Conservation (phyloP, 805 yeast species). For the Wickerhamiella bombiphila region DNA sequence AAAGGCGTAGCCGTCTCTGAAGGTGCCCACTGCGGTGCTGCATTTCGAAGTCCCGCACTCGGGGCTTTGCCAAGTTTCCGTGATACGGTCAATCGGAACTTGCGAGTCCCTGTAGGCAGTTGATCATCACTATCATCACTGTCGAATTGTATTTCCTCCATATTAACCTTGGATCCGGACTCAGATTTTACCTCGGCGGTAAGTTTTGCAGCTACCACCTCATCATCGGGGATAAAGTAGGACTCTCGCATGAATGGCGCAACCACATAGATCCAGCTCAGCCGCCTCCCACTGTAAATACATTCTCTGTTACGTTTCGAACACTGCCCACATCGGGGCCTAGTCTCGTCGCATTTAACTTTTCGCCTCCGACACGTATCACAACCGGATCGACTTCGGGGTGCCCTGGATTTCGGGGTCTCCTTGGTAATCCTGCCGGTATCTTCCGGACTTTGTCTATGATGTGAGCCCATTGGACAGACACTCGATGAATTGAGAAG, state of each 20-base stretch:
- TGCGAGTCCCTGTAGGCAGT: not conserved
- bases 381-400: constrained; percentile 36
- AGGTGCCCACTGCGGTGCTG: not conserved
- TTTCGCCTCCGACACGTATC: constrained; percentile 49
- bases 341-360: constrained; percentile 49
- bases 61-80: not conserved
- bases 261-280: too few species aligned
- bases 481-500: too few species aligned
- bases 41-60: not conserved
- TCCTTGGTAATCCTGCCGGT: too few species aligned
- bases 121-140: not conserved
- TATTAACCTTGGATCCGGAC: not conserved
- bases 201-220: not conserved
- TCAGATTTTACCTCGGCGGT: not conserved
- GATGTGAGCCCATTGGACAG: too few species aligned
- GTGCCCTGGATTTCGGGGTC: constrained; percentile 1
- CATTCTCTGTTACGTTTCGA: constrained; percentile 15
- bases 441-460: too few species aligned
- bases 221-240: not conserved
- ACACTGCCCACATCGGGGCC: constrained; percentile 48
- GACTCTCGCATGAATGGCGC: not conserved
- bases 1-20: not conserved
- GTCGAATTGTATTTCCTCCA: not conserved
- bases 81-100: not conserved
- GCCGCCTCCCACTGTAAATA: not conserved